Evolutionary conservation across 179 eudicot genomes (phyloP).

Genomic region (Silene coronaria): DNA sequence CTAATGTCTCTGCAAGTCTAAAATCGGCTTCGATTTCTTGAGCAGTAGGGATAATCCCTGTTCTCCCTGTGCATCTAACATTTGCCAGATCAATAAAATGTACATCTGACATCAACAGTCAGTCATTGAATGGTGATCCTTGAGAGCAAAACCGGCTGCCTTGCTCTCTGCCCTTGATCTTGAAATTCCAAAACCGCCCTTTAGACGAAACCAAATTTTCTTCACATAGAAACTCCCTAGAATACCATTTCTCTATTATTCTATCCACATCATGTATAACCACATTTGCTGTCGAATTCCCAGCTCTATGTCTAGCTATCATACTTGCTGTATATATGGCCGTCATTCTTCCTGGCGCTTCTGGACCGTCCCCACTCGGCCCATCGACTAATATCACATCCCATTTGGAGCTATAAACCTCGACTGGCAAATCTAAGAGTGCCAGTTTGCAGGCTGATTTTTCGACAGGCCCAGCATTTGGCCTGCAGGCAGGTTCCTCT

Average conservation of each 20-base stretch:
- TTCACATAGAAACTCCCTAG: constrained; percentile 92
- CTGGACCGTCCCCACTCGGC: constrained; percentile 54
- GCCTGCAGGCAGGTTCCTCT: constrained; percentile 37
- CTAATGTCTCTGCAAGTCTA: not conserved
- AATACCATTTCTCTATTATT: constrained; percentile 81
- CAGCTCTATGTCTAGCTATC: constrained; percentile 51
- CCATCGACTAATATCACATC: constrained; percentile 84
- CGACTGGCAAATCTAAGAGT: constrained; percentile 45
- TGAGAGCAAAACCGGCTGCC: constrained; percentile 42
- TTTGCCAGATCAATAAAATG: not conserved
- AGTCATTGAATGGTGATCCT: constrained; percentile 15
- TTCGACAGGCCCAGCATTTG: constrained; percentile 24
- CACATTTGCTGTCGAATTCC: constrained; percentile 54
- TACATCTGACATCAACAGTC: not conserved
- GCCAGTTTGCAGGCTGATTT: constrained; percentile 55
- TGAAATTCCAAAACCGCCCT: constrained; percentile 84
- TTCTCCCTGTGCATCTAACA: constrained; percentile 2
- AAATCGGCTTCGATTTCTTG: not conserved
- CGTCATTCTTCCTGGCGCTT: constrained; percentile 85
- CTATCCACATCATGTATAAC: constrained; percentile 74
- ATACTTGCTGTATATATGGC: constrained; percentile 67
- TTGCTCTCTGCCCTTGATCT: constrained; percentile 32
- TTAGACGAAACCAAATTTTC: constrained; percentile 74
- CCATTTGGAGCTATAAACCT: constrained; percentile 57
- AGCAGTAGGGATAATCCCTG: constrained; percentile 1